A percentile compares a stretch with the other conserved stretches of the same genome.
Evolutionary conservation across 192 early-diverging fungal genomes (phyloP).

Genomic region (Coemansia sp.): DNA sequence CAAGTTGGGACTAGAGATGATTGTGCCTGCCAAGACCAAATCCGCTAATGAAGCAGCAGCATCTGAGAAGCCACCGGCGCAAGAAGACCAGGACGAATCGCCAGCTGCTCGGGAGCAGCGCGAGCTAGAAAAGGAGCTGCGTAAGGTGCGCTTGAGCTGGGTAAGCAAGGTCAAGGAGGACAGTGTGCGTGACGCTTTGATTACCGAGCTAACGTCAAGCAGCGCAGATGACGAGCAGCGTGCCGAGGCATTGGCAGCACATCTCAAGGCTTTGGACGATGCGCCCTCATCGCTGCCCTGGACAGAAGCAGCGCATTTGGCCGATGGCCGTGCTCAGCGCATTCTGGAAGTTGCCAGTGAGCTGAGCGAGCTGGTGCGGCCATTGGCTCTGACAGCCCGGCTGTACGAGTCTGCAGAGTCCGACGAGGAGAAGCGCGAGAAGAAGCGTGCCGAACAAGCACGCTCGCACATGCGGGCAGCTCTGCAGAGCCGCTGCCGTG

Average conservation of each 20-base stretch:
- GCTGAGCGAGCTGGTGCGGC: constrained; percentile 60
- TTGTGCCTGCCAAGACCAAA: constrained; percentile 49
- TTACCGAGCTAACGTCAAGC: constrained; percentile 58
- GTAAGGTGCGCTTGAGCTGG: constrained; percentile 75
- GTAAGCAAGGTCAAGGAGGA: constrained; percentile 76
- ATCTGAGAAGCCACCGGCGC: constrained; percentile 18
- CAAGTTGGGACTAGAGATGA: constrained; percentile 51
- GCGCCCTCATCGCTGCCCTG: constrained; percentile 54
- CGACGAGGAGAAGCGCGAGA: constrained; percentile 56
- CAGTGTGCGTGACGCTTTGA: constrained; percentile 59
- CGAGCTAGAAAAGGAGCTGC: constrained; percentile 66
- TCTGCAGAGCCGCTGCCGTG: constrained; percentile 57
- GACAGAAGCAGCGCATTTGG: constrained; percentile 33
- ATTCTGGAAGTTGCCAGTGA: constrained; percentile 51
- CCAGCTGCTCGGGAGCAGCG: constrained; percentile 55
- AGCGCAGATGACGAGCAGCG: constrained; percentile 42
- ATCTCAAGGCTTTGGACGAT: constrained; percentile 48
- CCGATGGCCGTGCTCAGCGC: constrained; percentile 11
- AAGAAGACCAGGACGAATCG: constrained; percentile 16
- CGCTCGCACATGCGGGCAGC: constrained; percentile 67
- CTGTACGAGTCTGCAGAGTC: constrained; percentile 51
- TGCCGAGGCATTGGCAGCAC: constrained; percentile 48
- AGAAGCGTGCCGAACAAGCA: constrained; percentile 72
- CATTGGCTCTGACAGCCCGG: constrained; percentile 57
- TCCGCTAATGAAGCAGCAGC: constrained; percentile 32